Base-by-base conservation (phyloP, 192 early-diverging fungal genomes). In the Cetraspora pellucida region DNA sequence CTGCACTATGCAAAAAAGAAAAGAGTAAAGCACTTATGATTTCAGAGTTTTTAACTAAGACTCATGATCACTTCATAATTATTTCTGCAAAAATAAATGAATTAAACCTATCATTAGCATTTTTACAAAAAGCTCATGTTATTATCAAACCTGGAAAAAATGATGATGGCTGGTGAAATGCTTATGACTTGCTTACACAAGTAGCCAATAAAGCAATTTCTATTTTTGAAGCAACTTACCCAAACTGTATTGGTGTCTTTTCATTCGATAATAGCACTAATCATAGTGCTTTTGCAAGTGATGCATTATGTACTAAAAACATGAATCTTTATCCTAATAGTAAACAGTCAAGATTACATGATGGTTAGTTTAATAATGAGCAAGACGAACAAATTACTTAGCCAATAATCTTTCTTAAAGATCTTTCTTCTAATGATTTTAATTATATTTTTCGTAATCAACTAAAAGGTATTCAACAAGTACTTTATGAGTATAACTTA, bases 271-370 rank as follows among this genome's bases (percentile, higher is more conserved):
- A 75, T 59, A 75, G 59, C 59, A 66, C 59, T 10, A 75, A 74
- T 46, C 46, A 75, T 59, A 49, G 59, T 28, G 63, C 37, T 46
- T 66, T 65, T 46, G 44, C 21, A 28, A 55, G 21, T 61, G 44
- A 77, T 77, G 31, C 16, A 2, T 67, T 66, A 43, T 28, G 21
- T 77, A 25, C 44, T 66, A 37, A 66, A 21, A 47, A 77, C 28
- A 77, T 77, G 67, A 81, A 73, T 57, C 23, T 80, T 50, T 27
- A 52, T 43, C 31, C 30, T 43, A 64, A 72, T n/a, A 44, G 59
- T 2, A 78, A 81, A 23, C 44, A 74, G 61, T 28, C 52, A 59
- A 57, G 27, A 49, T 46, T 77, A 46, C 68, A 50, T 31, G 19
- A 73, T 55, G 27, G 14, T 21, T 44, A 3, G 23, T 71, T 63